Evolutionary conservation across 2,329 filamentous ascomycete species (phyloP), one percentile per base, ranked within the genome.

Genomic region (Lojkania enalia): DNA sequence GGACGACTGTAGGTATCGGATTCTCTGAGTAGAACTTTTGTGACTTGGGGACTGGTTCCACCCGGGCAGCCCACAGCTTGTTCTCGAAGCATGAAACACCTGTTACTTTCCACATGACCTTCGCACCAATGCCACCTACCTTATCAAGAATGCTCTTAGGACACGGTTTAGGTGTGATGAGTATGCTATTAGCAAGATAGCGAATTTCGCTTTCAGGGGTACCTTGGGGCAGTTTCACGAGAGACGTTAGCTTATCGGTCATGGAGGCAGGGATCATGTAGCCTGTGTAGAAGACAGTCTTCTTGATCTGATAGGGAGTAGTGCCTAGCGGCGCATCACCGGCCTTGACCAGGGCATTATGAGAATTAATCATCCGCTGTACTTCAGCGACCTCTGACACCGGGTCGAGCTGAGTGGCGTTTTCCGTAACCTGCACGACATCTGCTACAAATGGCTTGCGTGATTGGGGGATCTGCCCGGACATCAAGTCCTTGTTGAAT

Each of bases 231-330:
- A 89, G 74, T 39, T 83, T 64, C 20, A 85, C 83, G n/a, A 95
- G 77, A 4, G 80, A 79, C 44, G 88, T 80, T 27, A 97, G 76
- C 43, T 81, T 83, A 61, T 87, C 81, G 2, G 85, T 86, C 66
- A 94, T 88, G 19, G 81, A 76, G 36, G 83, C 77, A 30, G 78
- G 78, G 54, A 99, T 85, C 70, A 95, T 82, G 71, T 99, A 97
- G 38, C 89, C 90, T 1, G 94, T 96, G 71, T 92, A 96, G 70
- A 90, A 90, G 38, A 96, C 86, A 1, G 84, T 89, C 65, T 91
- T 91, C 69, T 88, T 90, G 66, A 99, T 89, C 56, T 82, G 79
- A 48, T 94, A 72, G 1, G 73, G 77, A 35, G 72, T 70, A 23
- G 74, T 71, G 35, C 71, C 70, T 7, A 66, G 64, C 1, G 76